phyloP scores from a whole-genome alignment of 345 rosid species.

The Brassica cretica region DNA sequence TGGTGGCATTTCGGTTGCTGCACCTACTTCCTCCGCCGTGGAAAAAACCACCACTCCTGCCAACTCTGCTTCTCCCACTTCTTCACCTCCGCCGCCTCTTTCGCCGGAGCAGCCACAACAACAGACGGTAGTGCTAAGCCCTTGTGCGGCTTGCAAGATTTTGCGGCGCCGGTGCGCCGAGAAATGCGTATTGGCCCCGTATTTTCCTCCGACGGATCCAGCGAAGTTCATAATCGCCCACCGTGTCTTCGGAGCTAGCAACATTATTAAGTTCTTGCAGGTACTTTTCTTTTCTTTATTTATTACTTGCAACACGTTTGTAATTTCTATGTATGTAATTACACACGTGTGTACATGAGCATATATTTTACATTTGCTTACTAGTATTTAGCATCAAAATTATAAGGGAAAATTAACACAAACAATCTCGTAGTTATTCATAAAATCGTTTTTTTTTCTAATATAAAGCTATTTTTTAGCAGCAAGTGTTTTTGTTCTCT shows the following conservation, averaged over 20 bases:
- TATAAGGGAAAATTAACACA: not conserved
- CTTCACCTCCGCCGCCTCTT: conserved; percentile 41
- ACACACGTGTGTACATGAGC: conserved; percentile 30
- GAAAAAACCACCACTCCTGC: conserved; percentile 19
- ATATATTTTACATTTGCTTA: conserved; percentile 13
- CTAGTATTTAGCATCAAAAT: not conserved
- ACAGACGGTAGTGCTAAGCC: conserved; percentile 58
- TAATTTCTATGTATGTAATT: conserved; percentile 1
- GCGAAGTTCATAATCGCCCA: conserved; percentile 83
- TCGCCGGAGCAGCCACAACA: conserved; percentile 31
- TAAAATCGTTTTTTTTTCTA: not conserved
- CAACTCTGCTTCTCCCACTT: conserved; percentile 45
- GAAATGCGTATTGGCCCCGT: conserved; percentile 88
- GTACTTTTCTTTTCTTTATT: conserved; percentile 37
- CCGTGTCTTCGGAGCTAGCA: conserved; percentile 94
- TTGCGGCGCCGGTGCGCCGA: conserved; percentile 76
- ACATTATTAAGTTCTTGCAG: conserved; percentile 90
- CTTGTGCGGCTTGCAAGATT: conserved; percentile 93
- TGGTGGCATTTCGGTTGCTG: conserved; percentile 28
- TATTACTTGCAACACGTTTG: conserved; percentile 14
- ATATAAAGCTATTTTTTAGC: not conserved
- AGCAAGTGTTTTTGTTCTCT: not conserved
- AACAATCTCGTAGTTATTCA: not conserved
- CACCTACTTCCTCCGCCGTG: conserved; percentile 29
- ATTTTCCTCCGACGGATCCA: conserved; percentile 91